These are phyloP conservation scores for Sarcodon aspratus DNA, from an alignment of 768 basidiomycete species.

Conservation along the genomic window DNA sequence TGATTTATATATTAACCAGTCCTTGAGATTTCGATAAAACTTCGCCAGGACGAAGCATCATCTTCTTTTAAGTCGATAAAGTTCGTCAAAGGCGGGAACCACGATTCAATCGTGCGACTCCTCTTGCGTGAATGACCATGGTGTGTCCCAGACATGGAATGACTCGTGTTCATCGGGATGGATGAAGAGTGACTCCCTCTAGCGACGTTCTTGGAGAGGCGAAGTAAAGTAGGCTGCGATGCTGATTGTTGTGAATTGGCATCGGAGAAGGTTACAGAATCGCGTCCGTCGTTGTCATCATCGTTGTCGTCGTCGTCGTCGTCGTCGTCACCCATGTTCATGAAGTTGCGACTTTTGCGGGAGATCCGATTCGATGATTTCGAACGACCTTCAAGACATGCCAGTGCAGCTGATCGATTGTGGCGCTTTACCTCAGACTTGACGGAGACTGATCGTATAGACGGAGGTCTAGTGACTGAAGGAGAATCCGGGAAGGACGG, in stretches of 20 bases:
- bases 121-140: not conserved
- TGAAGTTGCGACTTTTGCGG: slow-evolving; percentile 34
- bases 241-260: too few species aligned
- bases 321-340: slow-evolving; percentile 60
- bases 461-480: not conserved
- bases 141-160: too few species aligned
- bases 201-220: too few species aligned
- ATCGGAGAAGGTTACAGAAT: too few species aligned
- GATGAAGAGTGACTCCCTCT: too few species aligned
- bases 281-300: not conserved
- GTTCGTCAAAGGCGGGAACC: slow-evolving; percentile 44
- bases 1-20: too few species aligned
- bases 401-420: slow-evolving; percentile 51
- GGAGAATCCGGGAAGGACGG: not conserved
- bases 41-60: slow-evolving; percentile 46
- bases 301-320: slow-evolving; percentile 23
- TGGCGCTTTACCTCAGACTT: slow-evolving; percentile 9
- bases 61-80: slow-evolving; percentile 49
- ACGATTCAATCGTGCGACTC: slow-evolving; percentile 33
- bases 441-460: not conserved
- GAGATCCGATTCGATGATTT: slow-evolving; percentile 12
- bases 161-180: too few species aligned
- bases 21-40: slow-evolving; percentile 43
- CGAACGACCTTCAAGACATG: slow-evolving; percentile 47
- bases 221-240: too few species aligned